A percentile compares a stretch with the other conserved stretches of the same genome.
Evolutionary conservation across 495 filamentous ascomycete species (phyloP).

Genomic region (Lophium mytilinum): DNA sequence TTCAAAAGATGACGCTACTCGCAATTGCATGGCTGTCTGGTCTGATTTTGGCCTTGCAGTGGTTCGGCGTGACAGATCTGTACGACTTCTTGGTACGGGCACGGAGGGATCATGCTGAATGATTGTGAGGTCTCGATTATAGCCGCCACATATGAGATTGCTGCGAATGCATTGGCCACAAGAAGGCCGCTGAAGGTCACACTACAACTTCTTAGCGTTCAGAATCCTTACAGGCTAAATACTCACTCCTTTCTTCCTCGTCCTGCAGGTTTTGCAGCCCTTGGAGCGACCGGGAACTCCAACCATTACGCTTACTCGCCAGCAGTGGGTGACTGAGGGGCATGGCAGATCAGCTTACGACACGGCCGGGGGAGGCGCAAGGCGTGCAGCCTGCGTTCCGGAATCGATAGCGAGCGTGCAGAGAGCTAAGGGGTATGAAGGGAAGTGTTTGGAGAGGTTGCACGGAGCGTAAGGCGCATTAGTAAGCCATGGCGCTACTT

Average conservation of each 20-base stretch:
- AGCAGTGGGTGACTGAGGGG: not conserved
- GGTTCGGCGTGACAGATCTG: not conserved
- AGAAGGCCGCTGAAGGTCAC: slow-evolving; percentile 7
- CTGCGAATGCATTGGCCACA: slow-evolving; percentile 8
- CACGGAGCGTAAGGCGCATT: no score
- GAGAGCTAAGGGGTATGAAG: no score
- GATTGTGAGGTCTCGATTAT: slow-evolving; percentile 8
- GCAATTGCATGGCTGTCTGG: not conserved
- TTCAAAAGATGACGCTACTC: not conserved
- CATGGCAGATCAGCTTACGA: no score
- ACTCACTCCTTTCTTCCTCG: slow-evolving; percentile 11
- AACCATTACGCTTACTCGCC: slow-evolving; percentile 3
- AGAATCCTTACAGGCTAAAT: not conserved
- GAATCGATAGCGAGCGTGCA: no score
- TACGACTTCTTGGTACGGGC: not conserved
- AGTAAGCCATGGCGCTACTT: no score
- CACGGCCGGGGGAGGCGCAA: no score
- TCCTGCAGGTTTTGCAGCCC: slow-evolving; percentile 3
- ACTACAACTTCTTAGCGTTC: not conserved
- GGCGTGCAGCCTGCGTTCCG: no score
- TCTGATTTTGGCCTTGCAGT: not conserved
- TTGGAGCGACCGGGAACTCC: slow-evolving; percentile 16
- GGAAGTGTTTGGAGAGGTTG: no score
- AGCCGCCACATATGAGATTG: slow-evolving; percentile 8
- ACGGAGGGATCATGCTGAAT: slow-evolving; percentile 1